Evolutionary conservation across 345 rosid species (phyloP).

Genomic region (Eucalyptus pauciflora): DNA sequence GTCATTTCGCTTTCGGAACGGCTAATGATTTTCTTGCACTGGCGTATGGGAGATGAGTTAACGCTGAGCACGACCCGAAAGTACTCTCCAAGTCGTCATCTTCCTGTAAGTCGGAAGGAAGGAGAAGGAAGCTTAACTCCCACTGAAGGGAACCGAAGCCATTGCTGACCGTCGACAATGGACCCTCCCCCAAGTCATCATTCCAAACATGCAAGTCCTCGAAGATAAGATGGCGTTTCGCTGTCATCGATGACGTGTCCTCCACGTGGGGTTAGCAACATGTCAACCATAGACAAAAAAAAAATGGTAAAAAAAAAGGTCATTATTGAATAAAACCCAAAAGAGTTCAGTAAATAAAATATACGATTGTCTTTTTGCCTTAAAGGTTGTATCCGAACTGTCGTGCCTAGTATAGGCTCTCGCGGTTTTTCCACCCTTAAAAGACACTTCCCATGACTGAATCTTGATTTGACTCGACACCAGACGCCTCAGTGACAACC

Average conservation of each 20-base stretch:
- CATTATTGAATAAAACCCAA: neutral
- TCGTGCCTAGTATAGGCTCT: neutral
- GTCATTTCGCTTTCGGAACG: neutral
- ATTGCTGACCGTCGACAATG: neutral
- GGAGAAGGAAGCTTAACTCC: neutral
- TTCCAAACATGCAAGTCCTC: neutral
- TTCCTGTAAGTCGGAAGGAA: neutral
- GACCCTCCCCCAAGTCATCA: neutral
- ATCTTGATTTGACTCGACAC: neutral
- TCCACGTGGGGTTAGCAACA: neutral
- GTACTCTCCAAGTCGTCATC: neutral
- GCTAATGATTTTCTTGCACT: neutral
- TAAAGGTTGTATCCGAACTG: neutral
- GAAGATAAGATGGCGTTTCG: neutral
- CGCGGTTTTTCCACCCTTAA: neutral
- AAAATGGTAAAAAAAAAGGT: neutral
- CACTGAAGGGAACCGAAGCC: neutral
- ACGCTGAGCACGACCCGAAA: neutral
- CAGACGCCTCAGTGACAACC: neutral
- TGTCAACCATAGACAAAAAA: neutral
- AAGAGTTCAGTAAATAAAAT: neutral
- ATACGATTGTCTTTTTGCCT: neutral
- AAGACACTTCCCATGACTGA: neutral
- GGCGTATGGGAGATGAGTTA: neutral
- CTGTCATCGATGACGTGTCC: neutral